Evolutionary conservation across 352 stramenopile species (phyloP), one percentile per base, ranked within the genome.

Genomic region (Phytophthora sansomeana): DNA sequence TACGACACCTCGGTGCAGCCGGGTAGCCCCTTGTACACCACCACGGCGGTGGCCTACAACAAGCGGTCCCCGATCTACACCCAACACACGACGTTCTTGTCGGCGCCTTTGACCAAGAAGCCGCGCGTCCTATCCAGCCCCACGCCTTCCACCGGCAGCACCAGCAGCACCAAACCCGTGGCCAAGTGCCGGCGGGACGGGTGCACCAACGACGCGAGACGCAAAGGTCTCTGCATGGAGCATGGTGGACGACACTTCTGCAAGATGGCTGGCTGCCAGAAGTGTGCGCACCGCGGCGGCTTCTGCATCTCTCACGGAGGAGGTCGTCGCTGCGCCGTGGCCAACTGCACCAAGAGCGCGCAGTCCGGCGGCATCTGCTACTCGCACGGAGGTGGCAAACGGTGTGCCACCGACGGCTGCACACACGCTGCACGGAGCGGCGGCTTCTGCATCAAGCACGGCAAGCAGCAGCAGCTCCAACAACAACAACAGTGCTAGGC

Each of bases 211-310:
- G 77, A 80, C 35, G 85, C 85, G 36, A 78, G 86, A 58, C 84
- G 85, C 50, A 93, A 93, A 66, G 87, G 89, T 0, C 80, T 97
- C 0, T 97, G 89, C 67, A 94, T 93, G 83, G 85, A 93, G 52
- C 89, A 97, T 67, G 89, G 89, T 33, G 89, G 89, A 3, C 82
- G 89, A 26, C 85, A 95, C 69, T 89, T 93, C 26, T 97, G 89
- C 73, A 93, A 93, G 63, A 89, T 93, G 74, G 72, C 85, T 8
- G 87, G 85, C 41, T 95, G 87, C 63, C 66, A 86, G 42, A 95
- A 95, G 72, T 94, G 85, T 43, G 87, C 85, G 4, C 87, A 94
- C 69, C 85, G 85, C 50, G 85, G 87, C 24, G 85, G 85, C 9
- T 90, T 91, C 60, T 95, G 87, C 66, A 91, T 95, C 63, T 88